phyloP scores from a whole-genome alignment of 441 rosid genomes.

The Pelargonium fulgidum region DNA sequence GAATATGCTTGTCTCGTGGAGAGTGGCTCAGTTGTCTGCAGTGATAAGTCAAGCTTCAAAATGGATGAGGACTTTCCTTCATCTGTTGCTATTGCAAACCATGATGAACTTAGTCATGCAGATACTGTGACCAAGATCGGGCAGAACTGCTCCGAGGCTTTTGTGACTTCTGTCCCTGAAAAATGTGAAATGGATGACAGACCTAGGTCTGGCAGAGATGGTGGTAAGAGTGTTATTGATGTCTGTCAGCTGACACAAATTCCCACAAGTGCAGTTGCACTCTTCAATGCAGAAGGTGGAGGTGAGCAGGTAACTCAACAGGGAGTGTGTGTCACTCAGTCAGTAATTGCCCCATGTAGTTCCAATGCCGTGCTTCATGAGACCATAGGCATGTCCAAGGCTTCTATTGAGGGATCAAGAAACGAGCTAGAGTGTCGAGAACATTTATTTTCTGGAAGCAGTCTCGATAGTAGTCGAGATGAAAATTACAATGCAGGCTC shows the following conservation, averaged over 20 bases:
- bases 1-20: slow-evolving; percentile 57
- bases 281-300: slow-evolving; percentile 24
- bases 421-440: slow-evolving; percentile 27
- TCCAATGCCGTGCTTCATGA: slow-evolving; percentile 27
- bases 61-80: slow-evolving; percentile 35
- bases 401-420: slow-evolving; percentile 27
- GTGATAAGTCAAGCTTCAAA: slow-evolving; percentile 38
- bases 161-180: slow-evolving; percentile 29
- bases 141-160: slow-evolving; percentile 31
- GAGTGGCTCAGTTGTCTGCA: slow-evolving; percentile 44
- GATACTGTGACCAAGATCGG: slow-evolving; percentile 29
- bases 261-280: slow-evolving; percentile 26
- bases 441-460: slow-evolving; percentile 22
- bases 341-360: slow-evolving; percentile 25
- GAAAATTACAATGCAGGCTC: slow-evolving; percentile 14
- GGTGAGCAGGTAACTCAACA: slow-evolving; percentile 24
- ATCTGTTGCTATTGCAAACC: slow-evolving; percentile 27
- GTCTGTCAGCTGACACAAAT: slow-evolving; percentile 23
- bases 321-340: slow-evolving; percentile 26
- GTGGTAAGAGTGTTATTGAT: slow-evolving; percentile 28
- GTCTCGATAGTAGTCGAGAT: slow-evolving; percentile 11
- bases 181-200: slow-evolving; percentile 22
- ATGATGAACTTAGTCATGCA: slow-evolving; percentile 30
- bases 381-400: slow-evolving; percentile 25
- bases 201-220: slow-evolving; percentile 24